Percentiles rank a stretch among this genome's conserved stretches.
Evolutionary conservation across 805 yeast genomes (phyloP).

Genomic region (Metschnikowia noctiluminum): DNA sequence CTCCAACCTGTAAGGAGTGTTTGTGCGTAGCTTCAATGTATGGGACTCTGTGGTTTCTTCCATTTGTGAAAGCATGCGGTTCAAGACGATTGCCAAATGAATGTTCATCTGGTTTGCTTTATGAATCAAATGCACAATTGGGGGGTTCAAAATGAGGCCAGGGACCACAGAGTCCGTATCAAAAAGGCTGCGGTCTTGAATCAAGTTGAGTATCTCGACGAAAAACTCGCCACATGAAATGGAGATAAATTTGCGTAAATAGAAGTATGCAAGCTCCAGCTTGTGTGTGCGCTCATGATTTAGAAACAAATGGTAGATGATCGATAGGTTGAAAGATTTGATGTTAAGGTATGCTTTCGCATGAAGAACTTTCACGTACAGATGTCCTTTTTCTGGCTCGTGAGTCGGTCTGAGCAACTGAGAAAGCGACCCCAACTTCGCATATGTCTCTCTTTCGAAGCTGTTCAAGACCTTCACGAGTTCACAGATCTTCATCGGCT

Average conservation of each 20-base stretch:
- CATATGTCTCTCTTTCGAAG: constrained; percentile 4
- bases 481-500: constrained; percentile 33
- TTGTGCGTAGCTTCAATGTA: too few relatives aligned
- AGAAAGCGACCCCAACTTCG: constrained; percentile 8
- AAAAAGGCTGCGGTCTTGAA: constrained; percentile 35
- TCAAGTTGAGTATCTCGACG: constrained; percentile 29
- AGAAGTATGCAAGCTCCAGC: constrained; percentile 30
- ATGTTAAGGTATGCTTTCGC: constrained; percentile 28
- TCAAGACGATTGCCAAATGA: constrained; percentile 23
- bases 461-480: constrained; percentile 23
- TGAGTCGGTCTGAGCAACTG: neutral
- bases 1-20: constrained; percentile 18
- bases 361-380: constrained; percentile 14
- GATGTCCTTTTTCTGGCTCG: neutral
- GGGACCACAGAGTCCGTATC: constrained; percentile 33
- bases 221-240: constrained; percentile 27
- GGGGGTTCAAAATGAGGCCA: constrained; percentile 42
- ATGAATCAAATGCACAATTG: constrained; percentile 31
- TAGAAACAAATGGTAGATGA: constrained; percentile 34
- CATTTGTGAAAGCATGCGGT: constrained; percentile 22
- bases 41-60: constrained; percentile 6
- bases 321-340: constrained; percentile 25
- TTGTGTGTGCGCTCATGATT: constrained; percentile 35
- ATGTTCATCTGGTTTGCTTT: constrained; percentile 29
- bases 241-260: constrained; percentile 29